These are phyloP conservation scores for Neotropicomus parvogracilis DNA, from an alignment of 1,284 basidiomycete genomes.

Conservation along the genomic window DNA sequence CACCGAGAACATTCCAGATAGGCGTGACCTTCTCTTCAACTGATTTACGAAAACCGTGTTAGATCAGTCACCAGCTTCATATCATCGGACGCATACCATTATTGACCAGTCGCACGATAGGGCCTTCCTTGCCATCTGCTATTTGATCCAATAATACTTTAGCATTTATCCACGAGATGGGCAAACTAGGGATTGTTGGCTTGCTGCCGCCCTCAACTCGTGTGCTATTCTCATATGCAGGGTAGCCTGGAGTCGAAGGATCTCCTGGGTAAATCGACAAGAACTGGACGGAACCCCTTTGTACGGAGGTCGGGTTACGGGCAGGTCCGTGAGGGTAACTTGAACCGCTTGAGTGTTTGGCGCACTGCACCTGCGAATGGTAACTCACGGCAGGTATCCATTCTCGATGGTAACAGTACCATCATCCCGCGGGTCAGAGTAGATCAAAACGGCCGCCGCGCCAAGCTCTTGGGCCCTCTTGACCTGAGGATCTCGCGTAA, in stretches of 20 bases:
- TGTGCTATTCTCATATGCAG: constrained; percentile 71
- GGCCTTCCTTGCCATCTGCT: constrained; percentile 32
- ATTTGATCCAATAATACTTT: constrained; percentile 45
- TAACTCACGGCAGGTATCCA: constrained; percentile 48
- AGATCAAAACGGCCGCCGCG: constrained; percentile 59
- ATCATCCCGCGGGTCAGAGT: constrained; percentile 74
- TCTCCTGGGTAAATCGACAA: constrained; percentile 67
- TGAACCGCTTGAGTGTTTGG: neutral
- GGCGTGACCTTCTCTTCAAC: constrained; percentile 45
- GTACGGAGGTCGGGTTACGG: constrained; percentile 63
- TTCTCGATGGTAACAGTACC: constrained; percentile 64
- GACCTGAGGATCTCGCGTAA: constrained; percentile 37
- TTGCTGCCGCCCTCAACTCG: constrained; percentile 55
- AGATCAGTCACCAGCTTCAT: constrained; percentile 4
- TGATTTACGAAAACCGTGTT: constrained; percentile 20
- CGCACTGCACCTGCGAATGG: constrained; percentile 5
- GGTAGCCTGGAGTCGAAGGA: constrained; percentile 68
- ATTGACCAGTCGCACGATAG: constrained; percentile 45
- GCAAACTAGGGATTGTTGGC: constrained; percentile 66
- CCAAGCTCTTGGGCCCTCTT: constrained; percentile 71
- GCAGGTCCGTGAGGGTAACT: constrained; percentile 70
- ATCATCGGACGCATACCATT: constrained; percentile 35
- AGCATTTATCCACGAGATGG: constrained; percentile 56
- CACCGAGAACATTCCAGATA: constrained; percentile 70
- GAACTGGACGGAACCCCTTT: constrained; percentile 76